These are phyloP conservation scores for Claviceps arundinis DNA, from an alignment of 2,329 filamentous ascomycete genomes.

Conservation along the genomic window DNA sequence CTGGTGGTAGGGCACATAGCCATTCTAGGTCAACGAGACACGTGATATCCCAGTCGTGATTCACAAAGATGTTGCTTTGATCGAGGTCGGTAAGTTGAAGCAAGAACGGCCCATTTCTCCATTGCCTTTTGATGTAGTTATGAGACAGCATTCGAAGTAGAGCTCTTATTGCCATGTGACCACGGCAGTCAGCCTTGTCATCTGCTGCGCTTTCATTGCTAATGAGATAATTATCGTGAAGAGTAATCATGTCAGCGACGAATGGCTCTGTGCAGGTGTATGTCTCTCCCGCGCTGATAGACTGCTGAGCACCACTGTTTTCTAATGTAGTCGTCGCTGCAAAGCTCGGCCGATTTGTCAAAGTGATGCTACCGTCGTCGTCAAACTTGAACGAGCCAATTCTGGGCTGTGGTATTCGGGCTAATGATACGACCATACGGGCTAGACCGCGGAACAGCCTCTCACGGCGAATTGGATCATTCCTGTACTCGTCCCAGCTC, in stretches of 20 bases:
- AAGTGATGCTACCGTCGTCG: constrained; percentile 16
- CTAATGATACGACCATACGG: constrained; percentile 15
- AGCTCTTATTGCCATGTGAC: constrained; percentile 14
- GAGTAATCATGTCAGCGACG: constrained; percentile 13
- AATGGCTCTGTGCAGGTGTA: constrained; percentile 18
- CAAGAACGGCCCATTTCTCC: constrained; percentile 15
- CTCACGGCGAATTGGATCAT: constrained; percentile 6
- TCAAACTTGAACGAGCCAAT: constrained; percentile 18
- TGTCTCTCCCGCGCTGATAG: constrained; percentile 16
- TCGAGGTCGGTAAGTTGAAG: constrained; percentile 20
- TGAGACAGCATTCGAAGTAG: constrained; percentile 14
- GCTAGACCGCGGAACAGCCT: constrained; percentile 18
- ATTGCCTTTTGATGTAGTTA: constrained; percentile 12
- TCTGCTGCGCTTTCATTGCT: constrained; percentile 12
- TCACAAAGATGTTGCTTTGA: constrained; percentile 22
- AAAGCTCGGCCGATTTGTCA: constrained; percentile 16
- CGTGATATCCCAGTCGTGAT: constrained; percentile 22
- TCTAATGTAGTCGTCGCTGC: constrained; percentile 15
- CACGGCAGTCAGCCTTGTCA: constrained; percentile 13
- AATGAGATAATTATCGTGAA: constrained; percentile 14
- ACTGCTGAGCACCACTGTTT: constrained; percentile 18
- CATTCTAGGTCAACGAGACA: constrained; percentile 22
- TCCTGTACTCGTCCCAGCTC: constrained; percentile 11
- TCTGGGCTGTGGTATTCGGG: constrained; percentile 15
- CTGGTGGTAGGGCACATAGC: constrained; percentile 15